Conservation (phyloP, 805 yeast genomes). For the Metschnikowia baotianmanensis region DNA sequence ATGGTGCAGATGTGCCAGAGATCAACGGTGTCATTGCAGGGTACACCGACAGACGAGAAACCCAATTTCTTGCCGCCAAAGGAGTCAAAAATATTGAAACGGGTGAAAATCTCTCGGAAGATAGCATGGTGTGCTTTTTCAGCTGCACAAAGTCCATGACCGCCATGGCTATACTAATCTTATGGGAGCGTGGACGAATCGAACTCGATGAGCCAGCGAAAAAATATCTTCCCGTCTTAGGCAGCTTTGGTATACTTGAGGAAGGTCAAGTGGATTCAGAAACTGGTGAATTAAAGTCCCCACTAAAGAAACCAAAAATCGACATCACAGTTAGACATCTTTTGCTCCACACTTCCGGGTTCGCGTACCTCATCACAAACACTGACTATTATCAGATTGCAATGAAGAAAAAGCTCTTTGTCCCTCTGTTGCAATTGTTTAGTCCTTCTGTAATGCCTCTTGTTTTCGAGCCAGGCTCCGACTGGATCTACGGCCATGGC, state of each 20-base stretch:
- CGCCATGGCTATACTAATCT: conserved; percentile 32
- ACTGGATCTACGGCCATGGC: conserved; percentile 38
- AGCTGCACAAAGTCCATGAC: conserved; percentile 25
- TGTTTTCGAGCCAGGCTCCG: conserved; percentile 37
- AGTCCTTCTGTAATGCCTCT: conserved; percentile 24
- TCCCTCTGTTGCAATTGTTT: conserved; percentile 27
- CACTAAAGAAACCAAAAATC: conserved; percentile 9
- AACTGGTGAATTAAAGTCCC: conserved; percentile 14
- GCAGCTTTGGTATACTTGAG: conserved; percentile 15
- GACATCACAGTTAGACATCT: conserved; percentile 19
- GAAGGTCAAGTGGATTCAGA: conserved; percentile 14
- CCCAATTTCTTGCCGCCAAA: conserved; percentile 11
- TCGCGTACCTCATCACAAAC: conserved; percentile 33
- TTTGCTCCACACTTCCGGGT: conserved; percentile 25
- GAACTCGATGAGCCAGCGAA: conserved; percentile 35
- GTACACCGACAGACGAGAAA: conserved; percentile 11
- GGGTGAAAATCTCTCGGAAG: conserved; percentile 9
- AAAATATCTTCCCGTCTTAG: conserved; percentile 33
- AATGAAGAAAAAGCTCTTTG: conserved; percentile 20
- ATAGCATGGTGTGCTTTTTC: conserved; percentile 14
- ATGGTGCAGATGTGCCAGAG: conserved; percentile 3
- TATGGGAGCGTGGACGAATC: conserved; percentile 32
- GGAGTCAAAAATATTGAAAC: conserved; percentile 16
- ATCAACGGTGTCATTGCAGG: conserved; percentile 19
- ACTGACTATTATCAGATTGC: conserved; percentile 28